Conservation (phyloP, 352 stramenopile species). For the Salisapilia sapeloensis region DNA sequence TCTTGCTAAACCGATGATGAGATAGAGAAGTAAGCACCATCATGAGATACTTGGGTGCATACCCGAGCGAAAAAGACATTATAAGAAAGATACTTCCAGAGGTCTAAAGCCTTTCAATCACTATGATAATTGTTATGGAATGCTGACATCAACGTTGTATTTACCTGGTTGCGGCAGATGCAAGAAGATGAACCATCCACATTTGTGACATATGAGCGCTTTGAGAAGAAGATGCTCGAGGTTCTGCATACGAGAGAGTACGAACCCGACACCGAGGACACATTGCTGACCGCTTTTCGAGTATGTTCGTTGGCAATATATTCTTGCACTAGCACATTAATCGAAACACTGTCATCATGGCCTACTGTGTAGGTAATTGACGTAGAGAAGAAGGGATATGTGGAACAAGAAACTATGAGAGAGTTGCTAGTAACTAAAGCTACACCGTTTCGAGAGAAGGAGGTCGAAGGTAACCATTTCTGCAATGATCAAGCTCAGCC, state of each 20-base stretch:
- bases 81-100: slow-evolving; percentile 85
- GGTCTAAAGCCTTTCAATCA: slow-evolving; percentile 9
- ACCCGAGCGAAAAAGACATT: slow-evolving; percentile 82
- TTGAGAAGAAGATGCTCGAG: slow-evolving; percentile 89
- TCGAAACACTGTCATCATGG: too few species aligned
- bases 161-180: too few species aligned
- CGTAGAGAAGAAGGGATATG: slow-evolving; percentile 70
- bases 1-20: slow-evolving; percentile 1
- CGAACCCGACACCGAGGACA: slow-evolving; percentile 77
- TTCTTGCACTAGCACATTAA: too few species aligned
- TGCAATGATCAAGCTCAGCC: neutral
- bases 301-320: slow-evolving; percentile 4
- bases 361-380: slow-evolving; percentile 26
- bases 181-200: slow-evolving; percentile 83
- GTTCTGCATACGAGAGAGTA: slow-evolving; percentile 81
- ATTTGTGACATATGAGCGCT: slow-evolving; percentile 80
- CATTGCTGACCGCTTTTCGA: slow-evolving; percentile 65
- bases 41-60: slow-evolving; percentile 82
- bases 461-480: slow-evolving; percentile 60
- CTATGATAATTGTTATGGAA: neutral
- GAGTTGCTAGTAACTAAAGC: slow-evolving; percentile 81
- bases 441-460: slow-evolving; percentile 82
- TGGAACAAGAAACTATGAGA: slow-evolving; percentile 79
- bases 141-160: too few species aligned
- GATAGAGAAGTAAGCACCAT: slow-evolving; percentile 77